Conservation (phyloP, 108 stramenopile species). For the Pelagomonas calceolata region DNA sequence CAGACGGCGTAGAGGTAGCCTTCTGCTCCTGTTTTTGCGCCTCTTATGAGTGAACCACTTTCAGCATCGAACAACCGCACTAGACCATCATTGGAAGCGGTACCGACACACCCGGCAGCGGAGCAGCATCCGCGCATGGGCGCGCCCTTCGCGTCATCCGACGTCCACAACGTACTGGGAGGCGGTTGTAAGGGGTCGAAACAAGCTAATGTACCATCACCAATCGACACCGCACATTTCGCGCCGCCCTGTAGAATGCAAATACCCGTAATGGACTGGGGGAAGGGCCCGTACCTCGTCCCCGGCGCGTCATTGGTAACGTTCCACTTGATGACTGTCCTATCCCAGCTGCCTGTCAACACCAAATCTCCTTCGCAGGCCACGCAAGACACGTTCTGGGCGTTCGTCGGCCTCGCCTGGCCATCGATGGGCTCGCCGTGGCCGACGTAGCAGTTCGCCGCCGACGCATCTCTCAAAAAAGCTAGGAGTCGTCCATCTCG, state of each 20-base stretch:
- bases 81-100: neutral
- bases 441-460: neutral
- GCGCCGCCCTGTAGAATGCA: neutral
- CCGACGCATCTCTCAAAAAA: neutral
- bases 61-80: neutral
- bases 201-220: neutral
- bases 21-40: neutral
- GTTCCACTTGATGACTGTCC: neutral
- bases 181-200: neutral
- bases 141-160: neutral
- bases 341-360: neutral
- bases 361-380: neutral
- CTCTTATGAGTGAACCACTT: neutral
- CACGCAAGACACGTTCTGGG: neutral
- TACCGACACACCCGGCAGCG: neutral
- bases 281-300: neutral
- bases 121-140: neutral
- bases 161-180: neutral
- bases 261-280: neutral
- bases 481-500: neutral
- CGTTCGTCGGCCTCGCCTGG: neutral
- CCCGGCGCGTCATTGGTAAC: neutral
- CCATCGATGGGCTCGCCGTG: neutral
- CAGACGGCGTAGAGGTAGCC: neutral
- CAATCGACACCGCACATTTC: neutral